These are phyloP conservation scores for Moelleriella libera DNA, from an alignment of 2,329 filamentous ascomycete genomes.

Conservation along the genomic window DNA sequence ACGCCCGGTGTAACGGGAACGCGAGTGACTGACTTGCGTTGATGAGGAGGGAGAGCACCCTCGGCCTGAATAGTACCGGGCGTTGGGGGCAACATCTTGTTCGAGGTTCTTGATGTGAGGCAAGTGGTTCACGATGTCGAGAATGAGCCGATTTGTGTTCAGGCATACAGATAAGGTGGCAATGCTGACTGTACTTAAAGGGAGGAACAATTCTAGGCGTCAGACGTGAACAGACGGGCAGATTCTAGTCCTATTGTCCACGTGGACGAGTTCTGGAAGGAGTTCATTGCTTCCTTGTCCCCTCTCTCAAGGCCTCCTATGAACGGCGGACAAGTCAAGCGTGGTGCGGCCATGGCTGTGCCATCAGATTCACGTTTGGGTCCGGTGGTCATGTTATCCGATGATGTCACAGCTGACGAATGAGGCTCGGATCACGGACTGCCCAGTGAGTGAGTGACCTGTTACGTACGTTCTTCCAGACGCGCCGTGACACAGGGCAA, in stretches of 20 bases:
- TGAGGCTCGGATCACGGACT: background rate
- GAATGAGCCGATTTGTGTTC: background rate
- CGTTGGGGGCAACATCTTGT: background rate
- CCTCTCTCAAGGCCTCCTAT: too few relatives aligned
- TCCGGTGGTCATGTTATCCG: background rate
- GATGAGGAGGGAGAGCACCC: slow-evolving; percentile 2
- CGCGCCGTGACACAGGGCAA: background rate
- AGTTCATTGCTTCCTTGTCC: too few relatives aligned
- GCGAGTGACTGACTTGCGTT: slow-evolving; percentile 1
- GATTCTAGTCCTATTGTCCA: too few relatives aligned
- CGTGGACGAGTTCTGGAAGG: too few relatives aligned
- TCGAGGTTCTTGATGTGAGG: background rate
- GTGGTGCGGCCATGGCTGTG: background rate
- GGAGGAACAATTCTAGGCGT: too few relatives aligned
- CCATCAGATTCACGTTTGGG: background rate
- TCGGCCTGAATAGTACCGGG: background rate
- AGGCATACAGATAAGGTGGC: too few relatives aligned
- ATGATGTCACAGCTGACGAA: background rate
- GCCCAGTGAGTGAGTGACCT: background rate
- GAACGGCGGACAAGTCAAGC: background rate
- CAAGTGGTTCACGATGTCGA: background rate
- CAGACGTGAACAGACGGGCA: too few relatives aligned
- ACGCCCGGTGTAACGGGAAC: slow-evolving; percentile 5
- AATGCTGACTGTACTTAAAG: too few relatives aligned
- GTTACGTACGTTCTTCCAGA: background rate